Evolutionary conservation across 1,284 basidiomycete species (phyloP), one percentile per base, ranked within the genome.

Genomic region (Leccinum huronense): DNA sequence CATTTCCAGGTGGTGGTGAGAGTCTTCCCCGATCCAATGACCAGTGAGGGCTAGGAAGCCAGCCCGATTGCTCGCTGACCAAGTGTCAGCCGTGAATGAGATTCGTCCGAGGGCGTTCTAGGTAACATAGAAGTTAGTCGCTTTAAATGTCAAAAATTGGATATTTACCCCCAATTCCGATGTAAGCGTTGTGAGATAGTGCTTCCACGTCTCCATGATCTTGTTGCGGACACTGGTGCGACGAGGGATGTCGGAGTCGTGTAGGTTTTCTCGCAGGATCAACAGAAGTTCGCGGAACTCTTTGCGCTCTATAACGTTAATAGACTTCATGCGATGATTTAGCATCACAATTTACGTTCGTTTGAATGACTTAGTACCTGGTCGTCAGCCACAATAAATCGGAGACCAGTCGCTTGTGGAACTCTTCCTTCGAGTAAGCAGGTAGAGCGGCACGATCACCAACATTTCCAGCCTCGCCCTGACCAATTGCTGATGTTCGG

Each of bases 251-350:
- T 62, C 14, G 8, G 13, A n/a, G 10, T 63, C 53, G 7, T 6
- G 33, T 9, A 65, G 34, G 31, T 36, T 51, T 36, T 62, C 34
- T n/a, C 11, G 27, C 3, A 65, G 56, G 23, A 65, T 14, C 5
- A 62, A 33, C 1, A 65, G 51, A 6, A 65, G 64, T 14, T 57
- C 13, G 6, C 33, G 14, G 42, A 65, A 65, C 19, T 65, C 61
- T 42, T 23, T 45, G n/a, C 7, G 13, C 11, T 65, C 23, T 1
- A 63, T 23, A 16, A 65, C 4, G 23, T 57, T 40, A 16, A 62
- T 31, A 36, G 51, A 42, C 59, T 54, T 9, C 7, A 14, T 11
- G 13, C 6, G 51, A 14, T 23, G 23, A 6, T 19, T 27, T 9
- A 13, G 16, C n/a, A 9, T 48, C 45, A n/a, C 45, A 48, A 13